These are phyloP conservation scores for Sugiyamaella americana DNA, from an alignment of 805 yeast species.

Conservation along the genomic window DNA sequence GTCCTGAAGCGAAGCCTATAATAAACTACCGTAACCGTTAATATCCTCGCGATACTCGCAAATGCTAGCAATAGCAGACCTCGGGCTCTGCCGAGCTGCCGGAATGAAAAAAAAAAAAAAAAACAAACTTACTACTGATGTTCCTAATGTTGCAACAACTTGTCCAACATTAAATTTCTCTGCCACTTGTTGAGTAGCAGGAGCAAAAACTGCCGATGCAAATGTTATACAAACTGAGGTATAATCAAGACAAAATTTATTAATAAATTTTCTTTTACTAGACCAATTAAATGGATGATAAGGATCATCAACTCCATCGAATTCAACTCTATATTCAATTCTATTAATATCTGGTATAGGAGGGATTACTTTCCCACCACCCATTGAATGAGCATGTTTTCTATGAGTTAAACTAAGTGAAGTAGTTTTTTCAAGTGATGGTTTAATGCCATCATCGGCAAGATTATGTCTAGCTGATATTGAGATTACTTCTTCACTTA, in stretches of 20 bases:
- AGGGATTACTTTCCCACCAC: conserved; percentile 13
- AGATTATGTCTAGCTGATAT: no score
- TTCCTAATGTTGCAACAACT: conserved; percentile 57
- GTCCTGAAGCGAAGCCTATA: conserved; percentile 81
- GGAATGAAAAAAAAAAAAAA: no score
- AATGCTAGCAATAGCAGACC: no score
- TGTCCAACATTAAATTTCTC: conserved; percentile 48
- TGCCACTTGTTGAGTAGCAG: conserved; percentile 44
- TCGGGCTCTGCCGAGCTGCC: no score
- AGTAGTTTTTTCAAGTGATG: no score
- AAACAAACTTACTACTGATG: no score
- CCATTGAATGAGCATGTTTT: conserved; percentile 8
- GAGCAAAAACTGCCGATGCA: conserved; percentile 68
- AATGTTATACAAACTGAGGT: conserved; percentile 48
- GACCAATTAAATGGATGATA: conserved; percentile 75
- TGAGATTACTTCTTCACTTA: not conserved
- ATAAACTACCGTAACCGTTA: no score
- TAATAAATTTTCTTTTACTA: conserved; percentile 34
- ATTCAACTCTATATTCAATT: conserved; percentile 53
- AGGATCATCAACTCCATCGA: conserved; percentile 75
- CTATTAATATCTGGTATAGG: conserved; percentile 9
- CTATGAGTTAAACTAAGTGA: not conserved
- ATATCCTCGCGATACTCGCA: no score
- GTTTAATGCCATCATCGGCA: no score
- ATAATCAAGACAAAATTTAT: conserved; percentile 42